Conservation (phyloP, 108 stramenopile species). For the Skeletonema marinoi region DNA sequence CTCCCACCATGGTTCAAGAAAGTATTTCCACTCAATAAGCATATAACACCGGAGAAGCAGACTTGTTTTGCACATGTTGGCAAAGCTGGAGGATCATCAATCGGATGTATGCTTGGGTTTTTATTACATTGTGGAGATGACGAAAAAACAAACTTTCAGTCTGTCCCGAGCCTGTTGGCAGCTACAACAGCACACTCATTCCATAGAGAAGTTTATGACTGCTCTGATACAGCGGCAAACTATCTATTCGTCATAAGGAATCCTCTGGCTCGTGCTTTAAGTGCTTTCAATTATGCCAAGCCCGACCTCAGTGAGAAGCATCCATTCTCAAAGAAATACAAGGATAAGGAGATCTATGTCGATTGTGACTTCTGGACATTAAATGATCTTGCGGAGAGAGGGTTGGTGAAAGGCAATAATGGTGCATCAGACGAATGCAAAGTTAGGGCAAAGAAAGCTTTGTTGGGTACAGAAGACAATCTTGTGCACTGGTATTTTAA, state of each 20-base stretch:
- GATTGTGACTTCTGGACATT: neutral
- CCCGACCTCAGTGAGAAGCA: constrained; percentile 15
- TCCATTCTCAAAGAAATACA: neutral
- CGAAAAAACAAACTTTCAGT: constrained; percentile 1
- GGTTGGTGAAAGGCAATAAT: neutral
- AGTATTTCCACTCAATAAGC: constrained; percentile 21
- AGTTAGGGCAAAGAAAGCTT: neutral
- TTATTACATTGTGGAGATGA: constrained; percentile 22
- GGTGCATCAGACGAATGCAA: neutral
- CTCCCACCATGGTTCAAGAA: constrained; percentile 35
- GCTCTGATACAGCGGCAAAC: constrained; percentile 24
- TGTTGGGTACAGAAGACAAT: neutral
- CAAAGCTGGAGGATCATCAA: constrained; percentile 40
- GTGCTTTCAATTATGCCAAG: constrained; percentile 43
- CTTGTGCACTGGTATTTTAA: constrained; percentile 20
- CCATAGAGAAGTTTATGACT: constrained; percentile 40
- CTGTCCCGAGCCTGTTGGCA: constrained; percentile 21
- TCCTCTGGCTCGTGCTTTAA: constrained; percentile 29
- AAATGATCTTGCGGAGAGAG: neutral
- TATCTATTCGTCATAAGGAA: constrained; percentile 34
- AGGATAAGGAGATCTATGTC: constrained; percentile 27
- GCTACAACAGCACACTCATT: constrained; percentile 31
- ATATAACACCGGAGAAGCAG: constrained; percentile 21
- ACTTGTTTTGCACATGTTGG: constrained; percentile 40
- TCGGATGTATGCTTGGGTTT: constrained; percentile 40